phyloP scores from a whole-genome alignment of 2,329 filamentous ascomycete species.

The Aureobasidium sp. region DNA sequence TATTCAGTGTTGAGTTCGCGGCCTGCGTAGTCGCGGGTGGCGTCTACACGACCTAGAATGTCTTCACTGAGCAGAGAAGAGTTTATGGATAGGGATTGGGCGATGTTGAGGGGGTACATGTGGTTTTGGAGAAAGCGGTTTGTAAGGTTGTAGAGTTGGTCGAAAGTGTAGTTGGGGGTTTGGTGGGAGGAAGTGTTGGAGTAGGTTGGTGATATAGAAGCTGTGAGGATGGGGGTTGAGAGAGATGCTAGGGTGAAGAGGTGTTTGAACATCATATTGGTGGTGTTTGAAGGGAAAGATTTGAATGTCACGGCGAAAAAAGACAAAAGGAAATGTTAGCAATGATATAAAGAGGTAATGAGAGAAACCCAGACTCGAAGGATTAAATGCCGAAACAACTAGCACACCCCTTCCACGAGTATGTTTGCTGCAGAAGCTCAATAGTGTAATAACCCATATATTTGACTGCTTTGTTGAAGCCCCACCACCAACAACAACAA shows the following conservation, averaged over 20 bases:
- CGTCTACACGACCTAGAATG: not conserved
- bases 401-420: not conserved
- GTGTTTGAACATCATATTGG: not conserved
- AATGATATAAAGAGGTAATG: not conserved
- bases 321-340: not conserved
- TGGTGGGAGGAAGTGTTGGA: not conserved
- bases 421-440: not conserved
- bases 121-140: not conserved
- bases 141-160: not conserved
- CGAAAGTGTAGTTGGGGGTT: not conserved
- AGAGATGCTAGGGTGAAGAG: not conserved
- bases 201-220: not conserved
- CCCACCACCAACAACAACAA: not conserved
- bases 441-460: not conserved
- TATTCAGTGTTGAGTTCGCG: conserved; percentile 5
- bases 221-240: not conserved
- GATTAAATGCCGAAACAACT: not conserved
- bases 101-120: conserved; percentile 6
- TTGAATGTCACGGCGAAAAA: not conserved
- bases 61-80: not conserved
- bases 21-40: not conserved
- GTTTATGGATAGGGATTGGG: not conserved
- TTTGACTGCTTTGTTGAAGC: not conserved
- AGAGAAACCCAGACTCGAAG: not conserved
- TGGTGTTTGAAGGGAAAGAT: not conserved